Evolutionary conservation across 148 eudicot species (phyloP), one percentile per base, ranked within the genome.

Genomic region (Camellia japonica): DNA sequence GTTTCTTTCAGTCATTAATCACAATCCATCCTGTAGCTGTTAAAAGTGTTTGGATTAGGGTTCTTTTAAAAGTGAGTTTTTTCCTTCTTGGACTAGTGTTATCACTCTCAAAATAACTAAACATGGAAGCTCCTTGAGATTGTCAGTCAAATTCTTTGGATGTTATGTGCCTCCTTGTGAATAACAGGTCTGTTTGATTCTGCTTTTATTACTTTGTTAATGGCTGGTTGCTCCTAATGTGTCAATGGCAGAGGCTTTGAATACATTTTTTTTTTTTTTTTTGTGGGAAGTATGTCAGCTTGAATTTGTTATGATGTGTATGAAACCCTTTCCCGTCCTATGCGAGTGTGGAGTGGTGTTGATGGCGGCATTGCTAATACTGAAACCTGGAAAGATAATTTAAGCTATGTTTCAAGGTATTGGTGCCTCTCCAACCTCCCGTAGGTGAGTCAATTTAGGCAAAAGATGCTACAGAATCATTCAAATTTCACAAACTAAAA

Each of bases 111-210:
- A 61, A 75, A 16, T 59, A 44, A 44, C 16, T 19, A 56, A 60
- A 41, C 14, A 20, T 4, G 10, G 15, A 43, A 58, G 23, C 7
- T 54, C 15, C 9, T 51, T 55, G 7, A 52, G 44, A 71, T 44
- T 5, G 56, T 42, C 9, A 16, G 54, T 64, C 30, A 30, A 43
- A 58, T 52, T 19, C 56, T 78, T 68, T 55, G 65, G 30, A 55
- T 68, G 56, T 68, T 5, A n/a, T 68, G 63, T 67, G 12, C 65
- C 20, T 52, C 43, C 20, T 38, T 38, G 18, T 60, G 62, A 78
- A 70, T 56, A 69, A 78, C 19, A 78, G 62, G 30, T 23, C 73
- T 65, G 41, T 56, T 44, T 58, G 81, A 44, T 30, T 74, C 46
- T 30, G 13, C 63, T 74, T 74, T 59, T 16, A 74, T 52, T 19